Conservation (phyloP, 75 land plant species). For the Picea glauca region DNA sequence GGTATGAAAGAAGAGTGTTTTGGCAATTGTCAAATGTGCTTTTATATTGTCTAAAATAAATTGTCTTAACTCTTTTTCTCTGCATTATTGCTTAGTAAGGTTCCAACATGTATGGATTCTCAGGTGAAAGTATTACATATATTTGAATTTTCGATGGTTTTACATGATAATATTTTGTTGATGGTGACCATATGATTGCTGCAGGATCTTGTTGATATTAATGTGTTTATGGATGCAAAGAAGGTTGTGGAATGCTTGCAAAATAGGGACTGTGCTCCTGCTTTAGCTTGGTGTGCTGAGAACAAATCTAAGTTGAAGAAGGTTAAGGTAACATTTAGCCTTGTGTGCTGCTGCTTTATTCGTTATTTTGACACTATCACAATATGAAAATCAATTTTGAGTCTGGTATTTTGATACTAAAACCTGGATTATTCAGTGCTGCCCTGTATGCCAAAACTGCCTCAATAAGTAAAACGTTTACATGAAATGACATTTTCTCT, state of each 20-base stretch:
- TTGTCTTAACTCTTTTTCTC: background rate
- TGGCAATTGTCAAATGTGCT: no score
- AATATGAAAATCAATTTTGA: background rate
- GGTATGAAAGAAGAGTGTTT: no score
- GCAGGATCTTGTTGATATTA: constrained; percentile 98
- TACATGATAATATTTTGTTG: background rate
- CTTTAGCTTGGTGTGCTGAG: constrained; percentile 96
- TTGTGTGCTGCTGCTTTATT: background rate
- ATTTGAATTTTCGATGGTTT: background rate
- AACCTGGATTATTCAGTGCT: background rate
- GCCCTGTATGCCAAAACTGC: background rate
- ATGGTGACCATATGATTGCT: constrained; percentile 3
- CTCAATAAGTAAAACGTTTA: background rate
- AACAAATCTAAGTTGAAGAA: constrained; percentile 95
- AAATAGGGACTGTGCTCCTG: constrained; percentile 88
- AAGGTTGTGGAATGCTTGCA: constrained; percentile 82
- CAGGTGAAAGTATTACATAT: no score
- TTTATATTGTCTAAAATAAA: no score
- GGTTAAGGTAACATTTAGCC: constrained; percentile 59
- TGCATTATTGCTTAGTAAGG: background rate
- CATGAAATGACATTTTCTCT: background rate
- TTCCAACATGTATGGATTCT: background rate
- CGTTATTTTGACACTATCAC: background rate
- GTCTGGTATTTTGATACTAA: background rate
- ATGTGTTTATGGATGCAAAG: constrained; percentile 92